Evolutionary conservation across 2,329 filamentous ascomycete genomes (phyloP), one percentile per base, ranked within the genome.

Genomic region (Colletotrichum shisoi): DNA sequence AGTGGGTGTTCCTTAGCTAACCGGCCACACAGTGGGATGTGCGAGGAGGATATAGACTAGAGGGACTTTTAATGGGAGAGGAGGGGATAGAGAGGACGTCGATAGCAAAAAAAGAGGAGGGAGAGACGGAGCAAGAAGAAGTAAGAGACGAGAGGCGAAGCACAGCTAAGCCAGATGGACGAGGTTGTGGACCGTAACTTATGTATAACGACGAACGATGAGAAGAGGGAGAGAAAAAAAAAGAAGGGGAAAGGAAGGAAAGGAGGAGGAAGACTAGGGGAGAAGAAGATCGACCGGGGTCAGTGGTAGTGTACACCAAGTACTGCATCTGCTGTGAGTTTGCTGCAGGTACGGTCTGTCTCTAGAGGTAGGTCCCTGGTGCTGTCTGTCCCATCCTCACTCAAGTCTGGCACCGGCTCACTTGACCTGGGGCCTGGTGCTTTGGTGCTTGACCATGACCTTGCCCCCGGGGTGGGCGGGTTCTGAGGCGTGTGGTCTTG

Each of bases 101-200:
- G 45, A 57, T 45, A 31, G 39, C 57, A 57, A 62, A 21, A 62
- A 45, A 56, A 31, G 53, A 19, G 49, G 58, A 63, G 58, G 57
- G 63, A 67, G 48, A 40, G 62, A 67, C 60, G 64, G 52, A 64
- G 48, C 64, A 67, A 64, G 61, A 59, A 67, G 54, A 60, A 60
- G 54, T 67, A 64, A 60, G 37, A 64, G 64, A 64, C 64, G 61
- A 17, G 53, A 64, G 31, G 61, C 61, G 61, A 67, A 67, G 64
- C 64, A 60, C 64, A 64, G 64, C 61, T 67, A 37, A 37, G 61
- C 37, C 19, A 34, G 27, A 53, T 39, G 42, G 49, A 67, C 7
- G 61, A 59, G 64, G 64, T 64, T 67, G 54, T 64, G 64, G 49
- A 63, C 57, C 64, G 61, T 59, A 67, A 44, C 61, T 67, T 64